These are phyloP conservation scores for Athelia psychrophila DNA, from an alignment of 1,284 basidiomycete genomes.

Conservation along the genomic window DNA sequence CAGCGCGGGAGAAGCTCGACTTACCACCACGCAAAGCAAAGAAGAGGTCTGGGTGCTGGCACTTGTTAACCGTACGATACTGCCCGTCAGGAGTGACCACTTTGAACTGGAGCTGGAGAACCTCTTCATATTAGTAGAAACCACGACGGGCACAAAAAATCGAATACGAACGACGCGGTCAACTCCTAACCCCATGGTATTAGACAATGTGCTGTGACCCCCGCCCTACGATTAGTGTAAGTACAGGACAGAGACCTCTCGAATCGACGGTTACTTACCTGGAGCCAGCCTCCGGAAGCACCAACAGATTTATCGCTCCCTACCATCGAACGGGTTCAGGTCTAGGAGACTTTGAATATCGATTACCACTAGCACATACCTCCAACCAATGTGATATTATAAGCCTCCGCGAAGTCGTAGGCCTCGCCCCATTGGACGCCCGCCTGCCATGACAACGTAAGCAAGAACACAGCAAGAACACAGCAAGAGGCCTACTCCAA, in stretches of 20 bases:
- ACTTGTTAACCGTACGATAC: slow-evolving; percentile 32
- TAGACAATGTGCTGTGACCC: slow-evolving; percentile 41
- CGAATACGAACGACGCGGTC: slow-evolving; percentile 34
- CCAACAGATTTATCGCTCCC: slow-evolving; percentile 16
- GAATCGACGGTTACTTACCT: no score
- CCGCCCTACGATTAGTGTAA: slow-evolving; percentile 36
- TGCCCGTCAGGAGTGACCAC: slow-evolving; percentile 40
- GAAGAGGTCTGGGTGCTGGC: slow-evolving; percentile 40
- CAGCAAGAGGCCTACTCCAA: slow-evolving; percentile 12
- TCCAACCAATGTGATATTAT: slow-evolving; percentile 27
- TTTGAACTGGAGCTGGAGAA: slow-evolving; percentile 34
- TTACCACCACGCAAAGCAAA: slow-evolving; percentile 41
- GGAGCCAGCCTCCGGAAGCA: slow-evolving; percentile 22
- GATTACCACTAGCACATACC: slow-evolving; percentile 13
- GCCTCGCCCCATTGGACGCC: slow-evolving; percentile 20
- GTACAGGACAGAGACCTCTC: no score
- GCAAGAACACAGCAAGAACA: background rate
- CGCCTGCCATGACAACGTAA: slow-evolving; percentile 10
- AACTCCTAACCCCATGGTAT: slow-evolving; percentile 16
- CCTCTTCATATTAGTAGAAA: background rate
- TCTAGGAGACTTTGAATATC: background rate
- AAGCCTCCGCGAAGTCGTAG: slow-evolving; percentile 25
- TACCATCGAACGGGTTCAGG: background rate
- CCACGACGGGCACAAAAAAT: background rate
- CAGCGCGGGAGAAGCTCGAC: background rate